These are phyloP conservation scores for Penstemon davidsonii DNA, from an alignment of 257 asterid species.

Conservation along the genomic window DNA sequence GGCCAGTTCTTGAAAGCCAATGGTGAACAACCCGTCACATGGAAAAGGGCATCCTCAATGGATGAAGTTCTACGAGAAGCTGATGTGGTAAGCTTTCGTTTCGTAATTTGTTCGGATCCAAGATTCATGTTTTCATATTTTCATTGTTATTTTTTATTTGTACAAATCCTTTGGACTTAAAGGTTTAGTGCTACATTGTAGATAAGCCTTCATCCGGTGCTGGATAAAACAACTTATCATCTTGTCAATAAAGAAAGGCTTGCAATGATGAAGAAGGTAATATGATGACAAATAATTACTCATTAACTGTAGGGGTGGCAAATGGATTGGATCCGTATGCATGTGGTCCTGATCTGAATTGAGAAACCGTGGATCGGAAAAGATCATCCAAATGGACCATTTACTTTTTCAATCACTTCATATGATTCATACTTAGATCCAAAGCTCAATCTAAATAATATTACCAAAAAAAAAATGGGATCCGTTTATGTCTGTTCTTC, in stretches of 20 bases:
- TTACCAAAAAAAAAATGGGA: no score
- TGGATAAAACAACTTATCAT: conserved; percentile 94
- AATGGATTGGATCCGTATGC: no score
- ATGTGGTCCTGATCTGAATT: no score
- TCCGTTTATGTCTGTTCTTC: no score
- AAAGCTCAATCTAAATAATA: no score
- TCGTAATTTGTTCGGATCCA: neutral
- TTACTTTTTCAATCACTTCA: no score
- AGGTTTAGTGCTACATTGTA: conserved; percentile 25
- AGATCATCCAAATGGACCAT: no score
- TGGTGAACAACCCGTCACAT: conserved; percentile 90
- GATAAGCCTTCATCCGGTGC: conserved; percentile 95
- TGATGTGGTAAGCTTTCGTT: conserved; percentile 57
- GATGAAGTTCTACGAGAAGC: conserved; percentile 91
- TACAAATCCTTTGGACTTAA: neutral
- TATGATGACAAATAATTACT: neutral
- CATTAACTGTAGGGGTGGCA: neutral
- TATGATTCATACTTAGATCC: no score
- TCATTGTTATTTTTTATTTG: neutral
- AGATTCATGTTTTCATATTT: neutral
- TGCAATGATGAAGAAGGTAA: conserved; percentile 90
- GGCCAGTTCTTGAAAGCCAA: conserved; percentile 87
- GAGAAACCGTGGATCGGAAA: no score
- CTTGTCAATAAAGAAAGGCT: conserved; percentile 90
- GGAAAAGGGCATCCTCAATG: conserved; percentile 91